Evolutionary conservation across 257 asterid species (phyloP).

Genomic region (Orobanche coerulescens): DNA sequence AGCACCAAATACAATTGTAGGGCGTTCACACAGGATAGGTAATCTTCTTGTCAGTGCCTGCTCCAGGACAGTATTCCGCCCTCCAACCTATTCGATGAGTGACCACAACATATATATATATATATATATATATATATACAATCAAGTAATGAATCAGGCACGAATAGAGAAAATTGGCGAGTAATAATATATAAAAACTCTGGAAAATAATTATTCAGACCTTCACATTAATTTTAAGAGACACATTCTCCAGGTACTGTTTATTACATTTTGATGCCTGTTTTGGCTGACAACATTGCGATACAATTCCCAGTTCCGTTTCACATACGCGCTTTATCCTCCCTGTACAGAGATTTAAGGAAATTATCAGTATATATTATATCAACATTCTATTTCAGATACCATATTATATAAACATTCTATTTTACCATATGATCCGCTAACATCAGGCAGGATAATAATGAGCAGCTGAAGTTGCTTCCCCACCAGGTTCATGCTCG

Average conservation of each 20-base stretch:
- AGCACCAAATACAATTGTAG: slow-evolving; percentile 81
- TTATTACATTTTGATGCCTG: slow-evolving; percentile 18
- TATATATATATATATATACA: too few species aligned
- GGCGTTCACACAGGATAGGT: slow-evolving; percentile 38
- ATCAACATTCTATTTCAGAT: not conserved
- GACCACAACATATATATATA: not conserved
- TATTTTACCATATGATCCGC: slow-evolving; percentile 66
- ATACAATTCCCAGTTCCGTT: slow-evolving; percentile 75
- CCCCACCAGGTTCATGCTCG: not conserved
- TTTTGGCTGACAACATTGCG: slow-evolving; percentile 73
- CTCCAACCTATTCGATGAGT: slow-evolving; percentile 55
- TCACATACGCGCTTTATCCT: slow-evolving; percentile 66
- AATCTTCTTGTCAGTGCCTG: slow-evolving; percentile 26
- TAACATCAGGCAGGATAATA: slow-evolving; percentile 53
- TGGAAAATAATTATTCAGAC: slow-evolving; percentile 22
- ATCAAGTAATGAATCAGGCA: not conserved
- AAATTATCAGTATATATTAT: not conserved
- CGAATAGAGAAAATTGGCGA: not conserved
- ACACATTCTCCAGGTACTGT: slow-evolving; percentile 65
- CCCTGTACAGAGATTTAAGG: slow-evolving; percentile 35
- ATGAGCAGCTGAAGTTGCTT: slow-evolving; percentile 52
- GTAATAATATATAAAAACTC: not conserved
- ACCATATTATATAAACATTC: too few species aligned
- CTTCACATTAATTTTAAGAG: slow-evolving; percentile 81
- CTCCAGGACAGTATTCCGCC: slow-evolving; percentile 49